A percentile compares a stretch with the other conserved stretches of the same genome.
Conservation (phyloP, 208 protist genomes). For the Trypanosoma platydactyli region DNA sequence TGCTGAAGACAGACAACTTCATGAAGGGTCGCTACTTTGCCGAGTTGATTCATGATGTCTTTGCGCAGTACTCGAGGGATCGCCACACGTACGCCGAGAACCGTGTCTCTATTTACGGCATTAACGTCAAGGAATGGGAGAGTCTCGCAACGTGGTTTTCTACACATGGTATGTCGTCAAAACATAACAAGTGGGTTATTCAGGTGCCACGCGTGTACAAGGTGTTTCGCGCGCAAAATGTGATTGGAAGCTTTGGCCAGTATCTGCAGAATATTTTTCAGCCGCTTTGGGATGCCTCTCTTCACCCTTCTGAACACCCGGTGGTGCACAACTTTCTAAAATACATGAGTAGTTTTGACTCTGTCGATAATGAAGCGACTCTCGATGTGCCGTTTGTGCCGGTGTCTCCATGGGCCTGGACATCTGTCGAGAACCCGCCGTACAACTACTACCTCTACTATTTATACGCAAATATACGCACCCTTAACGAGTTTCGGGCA, state of each 20-base stretch:
- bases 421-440: conserved; percentile 95
- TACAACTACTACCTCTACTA: conserved; percentile 99
- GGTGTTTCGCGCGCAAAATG: conserved; percentile 88
- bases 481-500: conserved; percentile 96
- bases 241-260: conserved; percentile 94
- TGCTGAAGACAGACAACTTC: conserved; percentile 99
- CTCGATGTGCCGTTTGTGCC: conserved; percentile 85
- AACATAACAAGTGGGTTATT: conserved; percentile 98
- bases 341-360: conserved; percentile 98
- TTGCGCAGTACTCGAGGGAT: conserved; percentile 94
- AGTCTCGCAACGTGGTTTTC: conserved; percentile 95
- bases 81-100: conserved; percentile 96
- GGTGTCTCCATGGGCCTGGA: conserved; percentile 94
- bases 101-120: conserved; percentile 92
- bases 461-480: conserved; percentile 98
- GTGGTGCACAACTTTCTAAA: conserved; percentile 96
- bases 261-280: conserved; percentile 98
- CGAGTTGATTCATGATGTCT: conserved; percentile 95
- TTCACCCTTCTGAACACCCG: conserved; percentile 94
- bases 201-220: conserved; percentile 97
- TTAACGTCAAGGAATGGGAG: conserved; percentile 95
- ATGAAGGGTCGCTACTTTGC: conserved; percentile 98
- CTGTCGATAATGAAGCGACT: conserved; percentile 98
- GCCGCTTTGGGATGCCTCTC: conserved; percentile 98
- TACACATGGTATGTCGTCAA: conserved; percentile 94